A percentile compares a stretch with the other conserved stretches of the same genome.
These are phyloP conservation scores for Climacium dendroides DNA, from an alignment of 225 moss, liverwort and hornwort genomes.

Conservation along the genomic window DNA sequence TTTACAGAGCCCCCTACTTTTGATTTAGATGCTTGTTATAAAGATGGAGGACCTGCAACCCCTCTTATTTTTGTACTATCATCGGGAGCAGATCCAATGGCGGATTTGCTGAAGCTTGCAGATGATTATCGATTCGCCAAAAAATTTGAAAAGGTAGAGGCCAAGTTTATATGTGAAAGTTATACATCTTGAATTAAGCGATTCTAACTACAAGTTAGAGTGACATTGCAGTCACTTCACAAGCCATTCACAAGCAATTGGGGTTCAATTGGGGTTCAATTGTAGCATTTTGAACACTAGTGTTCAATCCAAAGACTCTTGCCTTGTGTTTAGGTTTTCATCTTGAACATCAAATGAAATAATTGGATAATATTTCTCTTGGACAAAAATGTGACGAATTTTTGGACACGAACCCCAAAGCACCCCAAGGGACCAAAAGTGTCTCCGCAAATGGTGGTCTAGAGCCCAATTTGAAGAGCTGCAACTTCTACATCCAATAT, in stretches of 20 bases:
- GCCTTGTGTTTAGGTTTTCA: not conserved
- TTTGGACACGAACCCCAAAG: no score
- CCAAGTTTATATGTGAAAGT: not conserved
- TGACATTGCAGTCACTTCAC: not conserved
- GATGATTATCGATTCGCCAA: constrained; percentile 57
- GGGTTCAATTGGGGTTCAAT: not conserved
- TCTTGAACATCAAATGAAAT: not conserved
- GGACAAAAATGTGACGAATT: rapidly evolving
- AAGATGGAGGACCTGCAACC: constrained; percentile 66
- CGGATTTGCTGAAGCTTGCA: constrained; percentile 74
- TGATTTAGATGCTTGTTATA: constrained; percentile 64
- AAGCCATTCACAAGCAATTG: not conserved
- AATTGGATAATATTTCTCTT: not conserved
- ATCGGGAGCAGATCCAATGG: constrained; percentile 81
- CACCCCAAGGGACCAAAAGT: no score
- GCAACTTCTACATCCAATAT: no score
- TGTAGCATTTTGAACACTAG: not conserved
- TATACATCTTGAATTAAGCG: no score
- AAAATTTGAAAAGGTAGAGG: constrained; percentile 72
- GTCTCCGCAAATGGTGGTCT: no score
- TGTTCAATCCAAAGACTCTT: not conserved
- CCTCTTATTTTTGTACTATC: constrained; percentile 85
- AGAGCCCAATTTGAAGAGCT: no score
- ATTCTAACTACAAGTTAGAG: not conserved
- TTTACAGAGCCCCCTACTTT: constrained; percentile 77